These are phyloP conservation scores for Penstemon eatonii DNA, from an alignment of 257 asterid species.

Conservation along the genomic window DNA sequence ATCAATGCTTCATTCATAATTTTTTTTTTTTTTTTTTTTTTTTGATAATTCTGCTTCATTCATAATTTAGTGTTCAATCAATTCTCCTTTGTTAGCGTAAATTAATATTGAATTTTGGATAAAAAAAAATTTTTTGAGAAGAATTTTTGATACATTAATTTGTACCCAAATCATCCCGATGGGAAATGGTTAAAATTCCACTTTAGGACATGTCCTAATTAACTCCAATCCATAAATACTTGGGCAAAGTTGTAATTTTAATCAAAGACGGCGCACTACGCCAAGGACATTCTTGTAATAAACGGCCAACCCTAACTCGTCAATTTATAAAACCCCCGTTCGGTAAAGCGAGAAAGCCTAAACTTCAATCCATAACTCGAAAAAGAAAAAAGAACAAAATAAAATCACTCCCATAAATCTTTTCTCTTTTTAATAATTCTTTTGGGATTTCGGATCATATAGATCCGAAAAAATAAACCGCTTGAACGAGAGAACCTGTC, in stretches of 20 bases:
- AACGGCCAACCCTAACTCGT: neutral
- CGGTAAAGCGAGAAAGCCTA: neutral
- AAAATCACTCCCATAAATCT: neutral
- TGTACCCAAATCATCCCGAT: too few species aligned
- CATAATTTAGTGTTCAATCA: too few species aligned
- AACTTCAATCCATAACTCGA: neutral
- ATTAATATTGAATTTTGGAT: too few species aligned
- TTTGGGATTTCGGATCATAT: slow-evolving; percentile 18
- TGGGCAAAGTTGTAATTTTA: neutral
- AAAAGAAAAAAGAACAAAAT: neutral
- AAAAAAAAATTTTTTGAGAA: too few species aligned
- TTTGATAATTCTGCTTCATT: too few species aligned
- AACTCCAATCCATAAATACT: neutral
- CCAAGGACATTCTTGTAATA: slow-evolving; percentile 6
- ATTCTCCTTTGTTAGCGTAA: too few species aligned
- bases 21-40: too few species aligned
- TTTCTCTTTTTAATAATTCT: neutral
- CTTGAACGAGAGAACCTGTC: neutral
- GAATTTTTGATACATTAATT: too few species aligned
- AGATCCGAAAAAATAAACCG: slow-evolving; percentile 37
- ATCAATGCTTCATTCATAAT: too few species aligned
- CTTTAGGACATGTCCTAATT: neutral
- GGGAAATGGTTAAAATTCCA: too few species aligned
- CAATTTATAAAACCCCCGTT: neutral
- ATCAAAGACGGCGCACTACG: neutral